These are phyloP conservation scores for Fusarium succisae DNA, from an alignment of 2,329 filamentous ascomycete genomes.

Conservation along the genomic window DNA sequence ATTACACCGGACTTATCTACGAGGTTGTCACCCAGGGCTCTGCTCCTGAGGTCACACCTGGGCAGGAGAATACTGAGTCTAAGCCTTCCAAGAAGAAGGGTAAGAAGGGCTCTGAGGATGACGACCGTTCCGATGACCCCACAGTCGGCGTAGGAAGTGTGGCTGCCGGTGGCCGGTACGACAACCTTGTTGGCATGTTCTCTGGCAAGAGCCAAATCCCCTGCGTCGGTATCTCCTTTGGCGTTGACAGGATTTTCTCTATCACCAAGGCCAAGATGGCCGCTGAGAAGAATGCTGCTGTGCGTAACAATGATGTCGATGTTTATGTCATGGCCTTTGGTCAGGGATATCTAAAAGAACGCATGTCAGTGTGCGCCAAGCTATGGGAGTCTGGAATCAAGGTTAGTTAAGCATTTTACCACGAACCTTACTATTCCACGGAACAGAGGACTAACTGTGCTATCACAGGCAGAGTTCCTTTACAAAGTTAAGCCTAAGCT, in stretches of 20 bases:
- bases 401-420: conserved; percentile 51
- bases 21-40: conserved; percentile 87
- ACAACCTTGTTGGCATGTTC: conserved; percentile 95
- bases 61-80: conserved; percentile 46
- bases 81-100: conserved; percentile 60
- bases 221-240: conserved; percentile 78
- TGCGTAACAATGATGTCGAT: conserved; percentile 75
- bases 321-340: conserved; percentile 96
- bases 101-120: conserved; percentile 62
- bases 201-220: conserved; percentile 82
- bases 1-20: conserved; percentile 91
- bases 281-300: conserved; percentile 64
- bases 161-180: conserved; percentile 90
- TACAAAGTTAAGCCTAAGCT: conserved; percentile 93
- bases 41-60: conserved; percentile 59
- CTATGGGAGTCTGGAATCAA: conserved; percentile 92
- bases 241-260: conserved; percentile 93
- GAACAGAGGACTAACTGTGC: conserved; percentile 35
- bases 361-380: conserved; percentile 79
- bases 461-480: conserved; percentile 76
- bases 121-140: conserved; percentile 81
- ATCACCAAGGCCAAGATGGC: conserved; percentile 82
- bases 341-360: conserved; percentile 84
- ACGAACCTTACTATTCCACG: neutral
- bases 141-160: conserved; percentile 86